Base-by-base conservation (phyloP, 495 filamentous ascomycete genomes). In the Trichoderma virens region DNA sequence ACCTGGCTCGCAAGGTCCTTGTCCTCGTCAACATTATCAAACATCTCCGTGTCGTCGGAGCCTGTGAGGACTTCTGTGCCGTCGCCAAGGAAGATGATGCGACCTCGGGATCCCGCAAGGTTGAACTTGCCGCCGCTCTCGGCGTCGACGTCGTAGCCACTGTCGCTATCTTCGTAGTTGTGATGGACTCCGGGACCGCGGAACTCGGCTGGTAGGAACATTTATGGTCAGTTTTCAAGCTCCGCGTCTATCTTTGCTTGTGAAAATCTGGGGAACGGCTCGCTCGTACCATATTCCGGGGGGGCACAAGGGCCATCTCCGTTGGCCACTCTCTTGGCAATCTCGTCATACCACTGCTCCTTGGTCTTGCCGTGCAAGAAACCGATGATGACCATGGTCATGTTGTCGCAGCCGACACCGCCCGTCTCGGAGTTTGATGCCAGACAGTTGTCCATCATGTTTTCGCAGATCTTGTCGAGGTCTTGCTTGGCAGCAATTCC, bases 371-470 rank as follows among this genome's bases (percentile, higher is more conserved):
- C 94, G 67, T 87, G 85, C 63, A 98, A 85, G 70, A 98, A 85
- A 67, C 88, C 94, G 72, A 98, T 81, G 68, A 98, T 80, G 69
- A 88, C 82, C 90, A 98, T 97, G 67, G 94, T 98, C 94, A 98
- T 98, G 80, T 98, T 98, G 78, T 98, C 94, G 77, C 94, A 98
- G 66, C 94, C 94, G 60, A 98, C 94, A 54, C 94, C 94, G 35
- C 94, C 94, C 47, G 94, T 98, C 76, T 98, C 95, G 69, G 92
- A 94, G 82, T 94, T 97, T 61, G 92, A 92, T 32, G 94, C 90
- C 63, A 98, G 83, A 74, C 94, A 98, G 78, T 98, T 98, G 80
- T 98, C 93, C 94, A 98, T 98, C 92, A 98, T 95, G 80, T 98
- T 98, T 80, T 98, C 94, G 76, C 92, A 96, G 70, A 98, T 97